Evolutionary conservation across 768 basidiomycete genomes (phyloP), one percentile per base, ranked within the genome.

Genomic region (Pleurotus sapidus): DNA sequence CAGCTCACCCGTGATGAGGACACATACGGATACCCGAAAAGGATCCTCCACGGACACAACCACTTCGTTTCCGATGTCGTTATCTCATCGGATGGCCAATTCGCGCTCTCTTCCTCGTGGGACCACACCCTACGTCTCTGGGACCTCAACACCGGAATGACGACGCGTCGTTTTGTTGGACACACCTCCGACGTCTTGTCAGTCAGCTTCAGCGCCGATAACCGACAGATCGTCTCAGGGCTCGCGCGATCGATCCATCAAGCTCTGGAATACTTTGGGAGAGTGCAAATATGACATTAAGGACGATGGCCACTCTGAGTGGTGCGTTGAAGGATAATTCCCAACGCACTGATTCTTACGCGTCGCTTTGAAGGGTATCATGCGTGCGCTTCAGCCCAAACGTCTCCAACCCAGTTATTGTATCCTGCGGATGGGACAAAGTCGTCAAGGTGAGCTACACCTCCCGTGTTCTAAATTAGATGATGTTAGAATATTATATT

Each of bases 231-330:
- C 72, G 97, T 99, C 66, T 97, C 95, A 53, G 97, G 97, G 95
- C 56, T 95, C 95, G 61, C 91, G 97, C 64, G 97, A 99, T 84
- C 82, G 82, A 72, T 88, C 91, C 40, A 99, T 99, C 83, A 99
- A 98, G 76, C 91, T 99, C 69, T 99, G 97, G 97, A 99, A 99
- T 81, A 99, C 97, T 60, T 88, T 99, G 63, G 97, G 97, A 69
- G 97, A 99, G 77, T 99, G 97, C 83, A 99, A 99, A 76, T 98
- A 94, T 73, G 93, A 98, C 73, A 99, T 99, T 76, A 93, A 93
- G 78, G 96, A 99, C 64, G 97, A 98, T 66, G 95, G 96, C 60
- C 97, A 99, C 82, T 79, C 86, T 59, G 97, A 98, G 80, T 99
- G 97, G 96, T 82, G 58, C 50, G 76, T 71, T 15, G 2, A 34